Percentiles rank a stretch among this genome's conserved stretches.
phyloP scores from a whole-genome alignment of 164 flowering plant genomes.

The Macadamia integrifolia region DNA sequence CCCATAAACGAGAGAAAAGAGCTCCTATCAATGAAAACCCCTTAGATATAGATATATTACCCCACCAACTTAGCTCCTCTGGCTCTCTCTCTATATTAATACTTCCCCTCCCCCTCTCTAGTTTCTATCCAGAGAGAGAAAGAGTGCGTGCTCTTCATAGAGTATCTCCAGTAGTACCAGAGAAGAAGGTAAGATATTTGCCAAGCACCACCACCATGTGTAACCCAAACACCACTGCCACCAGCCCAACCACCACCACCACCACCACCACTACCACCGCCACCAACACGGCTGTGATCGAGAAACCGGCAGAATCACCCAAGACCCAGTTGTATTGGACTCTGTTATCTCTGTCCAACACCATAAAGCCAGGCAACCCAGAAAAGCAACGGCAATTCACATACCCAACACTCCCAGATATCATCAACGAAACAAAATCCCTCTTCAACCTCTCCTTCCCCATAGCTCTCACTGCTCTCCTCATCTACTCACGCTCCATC shows the following conservation, averaged over 20 bases:
- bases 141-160: slow-evolving; percentile 1
- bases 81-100: not conserved
- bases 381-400: slow-evolving; percentile 5
- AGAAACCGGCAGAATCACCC: slow-evolving; percentile 14
- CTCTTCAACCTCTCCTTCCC: slow-evolving; percentile 68
- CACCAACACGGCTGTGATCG: not conserved
- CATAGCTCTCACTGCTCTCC: slow-evolving; percentile 59
- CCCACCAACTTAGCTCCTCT: too few relatives aligned
- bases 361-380: slow-evolving; percentile 5
- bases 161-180: not conserved
- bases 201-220: slow-evolving; percentile 26
- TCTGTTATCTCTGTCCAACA: slow-evolving; percentile 22
- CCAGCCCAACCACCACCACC: slow-evolving; percentile 12
- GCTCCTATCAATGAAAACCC: not conserved
- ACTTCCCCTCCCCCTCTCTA: not conserved
- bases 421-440: slow-evolving; percentile 38
- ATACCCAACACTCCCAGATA: slow-evolving; percentile 28
- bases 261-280: not conserved
- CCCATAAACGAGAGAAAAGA: not conserved
- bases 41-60: not conserved
- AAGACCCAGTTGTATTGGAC: slow-evolving; percentile 28
- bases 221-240: slow-evolving; percentile 20
- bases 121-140: not conserved
- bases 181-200: too few relatives aligned
- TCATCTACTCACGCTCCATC: slow-evolving; percentile 69